phyloP scores from a whole-genome alignment of 305 asterid genomes.

The Ruellia speciosa region DNA sequence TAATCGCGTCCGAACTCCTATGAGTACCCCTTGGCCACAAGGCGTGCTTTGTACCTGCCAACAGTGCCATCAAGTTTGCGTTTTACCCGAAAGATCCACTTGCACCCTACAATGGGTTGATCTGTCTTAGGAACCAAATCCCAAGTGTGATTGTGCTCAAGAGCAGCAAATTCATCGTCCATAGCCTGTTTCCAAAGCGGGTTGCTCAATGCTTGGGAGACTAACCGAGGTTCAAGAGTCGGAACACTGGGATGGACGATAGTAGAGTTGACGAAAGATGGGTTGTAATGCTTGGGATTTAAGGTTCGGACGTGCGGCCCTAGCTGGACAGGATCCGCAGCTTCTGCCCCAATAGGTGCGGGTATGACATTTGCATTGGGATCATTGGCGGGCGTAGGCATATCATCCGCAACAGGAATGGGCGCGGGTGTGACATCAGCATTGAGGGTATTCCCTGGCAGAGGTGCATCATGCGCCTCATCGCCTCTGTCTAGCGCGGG shows the following conservation, averaged over 20 bases:
- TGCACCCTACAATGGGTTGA: background rate
- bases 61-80: background rate
- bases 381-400: too few relatives aligned
- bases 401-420: too few relatives aligned
- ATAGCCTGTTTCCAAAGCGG: background rate
- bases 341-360: too few relatives aligned
- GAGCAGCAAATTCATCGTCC: background rate
- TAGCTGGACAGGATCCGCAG: too few relatives aligned
- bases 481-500: too few relatives aligned
- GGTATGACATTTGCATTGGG: too few relatives aligned
- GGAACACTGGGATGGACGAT: background rate
- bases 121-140: background rate
- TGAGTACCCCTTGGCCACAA: constrained; percentile 1
- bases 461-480: too few relatives aligned
- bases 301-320: too few relatives aligned
- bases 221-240: background rate
- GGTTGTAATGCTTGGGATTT: too few relatives aligned
- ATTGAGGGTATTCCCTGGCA: too few relatives aligned
- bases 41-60: background rate
- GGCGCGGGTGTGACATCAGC: too few relatives aligned
- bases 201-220: background rate
- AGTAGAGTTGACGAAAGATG: background rate
- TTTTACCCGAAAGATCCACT: constrained; percentile 1
- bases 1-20: background rate
- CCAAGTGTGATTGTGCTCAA: background rate